These are phyloP conservation scores for Psidium friedrichsthalianum DNA, from an alignment of 345 rosid genomes.

Conservation along the genomic window DNA sequence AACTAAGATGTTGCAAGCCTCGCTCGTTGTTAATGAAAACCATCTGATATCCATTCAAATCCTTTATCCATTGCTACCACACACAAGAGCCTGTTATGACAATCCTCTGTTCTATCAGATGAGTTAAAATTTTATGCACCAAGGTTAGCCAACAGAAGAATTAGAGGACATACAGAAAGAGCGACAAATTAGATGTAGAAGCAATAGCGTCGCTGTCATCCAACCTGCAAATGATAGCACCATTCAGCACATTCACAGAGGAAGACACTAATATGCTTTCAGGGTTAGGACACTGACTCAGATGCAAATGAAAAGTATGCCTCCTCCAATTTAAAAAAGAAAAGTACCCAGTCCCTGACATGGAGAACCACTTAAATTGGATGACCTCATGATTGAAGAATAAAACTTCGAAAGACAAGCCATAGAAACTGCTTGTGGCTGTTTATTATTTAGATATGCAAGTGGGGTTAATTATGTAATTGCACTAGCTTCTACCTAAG, in stretches of 20 bases:
- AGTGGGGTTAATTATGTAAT: too few species aligned
- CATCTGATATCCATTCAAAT: neutral
- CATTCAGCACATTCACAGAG: neutral
- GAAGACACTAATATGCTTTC: neutral
- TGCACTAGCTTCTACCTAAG: too few species aligned
- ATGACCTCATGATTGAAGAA: neutral
- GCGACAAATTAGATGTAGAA: slow-evolving; percentile 58
- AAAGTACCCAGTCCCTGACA: neutral
- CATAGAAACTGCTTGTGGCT: too few species aligned
- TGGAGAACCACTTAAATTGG: neutral
- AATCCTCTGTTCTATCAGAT: neutral
- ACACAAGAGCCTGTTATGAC: neutral
- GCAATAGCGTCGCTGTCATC: slow-evolving; percentile 60
- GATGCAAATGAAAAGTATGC: neutral
- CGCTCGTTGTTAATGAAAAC: neutral
- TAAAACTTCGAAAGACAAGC: neutral
- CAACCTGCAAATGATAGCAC: slow-evolving; percentile 43
- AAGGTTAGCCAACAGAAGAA: neutral
- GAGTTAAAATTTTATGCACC: neutral
- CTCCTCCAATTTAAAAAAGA: neutral
- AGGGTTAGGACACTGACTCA: neutral
- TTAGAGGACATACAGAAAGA: slow-evolving; percentile 47
- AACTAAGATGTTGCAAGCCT: neutral
- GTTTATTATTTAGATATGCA: too few species aligned
- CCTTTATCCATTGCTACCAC: neutral